Percentiles rank a stretch among this genome's conserved stretches.
Evolutionary conservation across 495 filamentous ascomycete species (phyloP).

Genomic region (Xylaria intraflava): DNA sequence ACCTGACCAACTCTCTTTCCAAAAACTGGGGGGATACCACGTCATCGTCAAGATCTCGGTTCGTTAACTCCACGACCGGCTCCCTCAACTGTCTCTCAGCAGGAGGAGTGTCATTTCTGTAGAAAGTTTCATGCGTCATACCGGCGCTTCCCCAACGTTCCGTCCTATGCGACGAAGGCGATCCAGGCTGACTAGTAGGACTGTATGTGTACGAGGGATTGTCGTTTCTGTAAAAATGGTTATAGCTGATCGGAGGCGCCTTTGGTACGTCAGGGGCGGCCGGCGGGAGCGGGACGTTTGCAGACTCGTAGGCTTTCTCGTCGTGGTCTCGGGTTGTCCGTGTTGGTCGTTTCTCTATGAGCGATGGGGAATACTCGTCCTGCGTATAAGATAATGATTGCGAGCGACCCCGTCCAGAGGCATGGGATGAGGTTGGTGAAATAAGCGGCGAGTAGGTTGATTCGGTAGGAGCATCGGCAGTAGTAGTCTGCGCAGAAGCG

Average conservation of each 20-base stretch:
- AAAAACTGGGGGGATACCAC: constrained; percentile 6
- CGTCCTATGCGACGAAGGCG: constrained; percentile 19
- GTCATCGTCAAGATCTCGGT: constrained; percentile 22
- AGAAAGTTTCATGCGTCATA: constrained; percentile 40
- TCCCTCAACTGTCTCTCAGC: constrained; percentile 21
- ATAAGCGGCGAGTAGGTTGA: constrained; percentile 46
- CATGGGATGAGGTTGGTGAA: constrained; percentile 43
- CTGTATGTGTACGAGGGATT: constrained; percentile 27
- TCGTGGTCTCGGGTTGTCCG: constrained; percentile 26
- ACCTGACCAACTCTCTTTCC: constrained; percentile 14
- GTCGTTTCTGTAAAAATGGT: constrained; percentile 40
- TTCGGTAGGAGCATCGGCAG: constrained; percentile 41
- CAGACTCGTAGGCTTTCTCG: constrained; percentile 32
- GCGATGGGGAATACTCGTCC: constrained; percentile 40
- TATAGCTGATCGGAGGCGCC: constrained; percentile 53
- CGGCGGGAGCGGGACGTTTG: constrained; percentile 36
- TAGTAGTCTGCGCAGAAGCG: constrained; percentile 37
- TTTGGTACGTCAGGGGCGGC: constrained; percentile 54
- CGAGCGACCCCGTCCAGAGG: constrained; percentile 40
- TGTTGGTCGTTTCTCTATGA: constrained; percentile 29
- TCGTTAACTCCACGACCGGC: constrained; percentile 28
- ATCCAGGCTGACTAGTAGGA: constrained; percentile 20
- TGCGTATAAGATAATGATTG: constrained; percentile 41
- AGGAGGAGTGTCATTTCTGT: constrained; percentile 28
- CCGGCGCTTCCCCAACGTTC: constrained; percentile 13